These are phyloP conservation scores for Smittium culicis DNA, from an alignment of 371 early-diverging fungal species.

Conservation along the genomic window DNA sequence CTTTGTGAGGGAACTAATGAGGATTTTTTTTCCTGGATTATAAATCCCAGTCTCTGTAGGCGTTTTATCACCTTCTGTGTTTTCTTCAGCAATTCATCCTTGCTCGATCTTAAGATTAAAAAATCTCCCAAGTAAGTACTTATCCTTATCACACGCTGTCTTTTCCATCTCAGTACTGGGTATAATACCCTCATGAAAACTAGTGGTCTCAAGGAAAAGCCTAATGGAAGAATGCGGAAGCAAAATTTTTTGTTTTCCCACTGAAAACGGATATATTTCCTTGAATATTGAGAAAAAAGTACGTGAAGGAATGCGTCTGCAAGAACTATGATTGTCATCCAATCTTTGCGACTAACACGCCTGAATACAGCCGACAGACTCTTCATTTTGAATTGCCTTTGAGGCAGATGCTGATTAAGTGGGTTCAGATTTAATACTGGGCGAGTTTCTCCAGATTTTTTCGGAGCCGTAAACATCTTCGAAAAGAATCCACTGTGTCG, in stretches of 20 bases:
- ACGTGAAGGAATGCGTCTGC: background rate
- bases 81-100: conserved; percentile 8
- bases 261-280: background rate
- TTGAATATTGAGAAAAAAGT: background rate
- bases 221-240: conserved; percentile 21
- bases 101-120: conserved; percentile 9
- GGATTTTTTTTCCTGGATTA: conserved; percentile 22
- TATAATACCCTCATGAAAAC: background rate
- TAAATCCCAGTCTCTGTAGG: conserved; percentile 21
- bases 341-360: background rate
- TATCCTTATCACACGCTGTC: background rate
- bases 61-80: conserved; percentile 19
- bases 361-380: background rate
- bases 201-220: background rate
- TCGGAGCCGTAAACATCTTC: background rate
- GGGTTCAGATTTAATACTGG: conserved; percentile 4
- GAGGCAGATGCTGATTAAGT: background rate
- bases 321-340: conserved; percentile 1
- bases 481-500: background rate
- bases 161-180: background rate
- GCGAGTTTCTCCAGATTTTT: background rate
- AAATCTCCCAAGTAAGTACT: background rate
- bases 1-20: conserved; percentile 25
- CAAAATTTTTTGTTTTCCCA: conserved; percentile 18
- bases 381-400: background rate